Base-by-base conservation (phyloP, 768 basidiomycete species). In the Suillus cothurnatus region DNA sequence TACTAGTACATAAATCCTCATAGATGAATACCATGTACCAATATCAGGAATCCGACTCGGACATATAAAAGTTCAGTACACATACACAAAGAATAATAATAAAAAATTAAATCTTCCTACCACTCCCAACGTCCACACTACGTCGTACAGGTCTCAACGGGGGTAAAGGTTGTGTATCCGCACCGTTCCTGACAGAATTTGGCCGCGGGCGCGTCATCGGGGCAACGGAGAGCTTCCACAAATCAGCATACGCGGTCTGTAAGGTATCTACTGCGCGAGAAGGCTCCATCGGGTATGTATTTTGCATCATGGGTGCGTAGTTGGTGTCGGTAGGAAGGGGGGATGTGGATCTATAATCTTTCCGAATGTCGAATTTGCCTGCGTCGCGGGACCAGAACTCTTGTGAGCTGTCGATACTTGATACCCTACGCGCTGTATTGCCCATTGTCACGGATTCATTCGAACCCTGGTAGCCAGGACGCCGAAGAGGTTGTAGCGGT, bases 111-210 rank as follows among this genome's bases (percentile, higher is more conserved):
- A n/a, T 1, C 32, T 32, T 55, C 32, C 53, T 19, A 8, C 19
- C 9, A 31, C 17, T 34, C 31, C 31, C 52, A 55, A 41, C 26
- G 52, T 72, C 71, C 32, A 64, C 70, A 36, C 58, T 68, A 64
- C 74, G 74, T 56, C 74, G 74, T 64, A 74, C 26, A 1, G 74
- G 74, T 38, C 71, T 67, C 4, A 76, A 52, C 26, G 72, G 64
- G 21, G 68, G 49, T 1, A 67, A 66, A 23, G 70, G 34, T 19
- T 59, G 69, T 6, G 36, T 15, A 23, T 31, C 31, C 6, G 45
- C 49, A 36, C 60, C 38, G 7, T 31, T 32, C 26, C 34, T 41
- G 4, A n/a, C 31, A 45, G 31, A 14, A 19, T 31, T 34, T 14
- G 36, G 47, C 21, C 58, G 43, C 1, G 39, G 2, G 12, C 15